Evolutionary conservation across 2,329 filamentous ascomycete genomes (phyloP).

Genomic region (Neonectria coccinea): DNA sequence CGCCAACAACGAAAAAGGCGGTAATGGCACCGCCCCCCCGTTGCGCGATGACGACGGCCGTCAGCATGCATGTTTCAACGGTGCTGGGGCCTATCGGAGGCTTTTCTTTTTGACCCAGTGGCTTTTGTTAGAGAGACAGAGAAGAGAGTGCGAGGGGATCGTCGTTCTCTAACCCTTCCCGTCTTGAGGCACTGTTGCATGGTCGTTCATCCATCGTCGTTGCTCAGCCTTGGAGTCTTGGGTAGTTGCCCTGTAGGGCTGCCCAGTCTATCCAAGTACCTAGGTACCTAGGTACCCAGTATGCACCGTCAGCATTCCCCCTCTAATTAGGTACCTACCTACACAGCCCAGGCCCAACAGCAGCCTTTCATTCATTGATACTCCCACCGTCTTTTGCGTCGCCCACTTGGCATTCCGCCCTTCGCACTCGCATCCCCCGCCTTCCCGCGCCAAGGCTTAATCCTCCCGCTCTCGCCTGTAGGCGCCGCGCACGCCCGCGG

Average conservation of each 20-base stretch:
- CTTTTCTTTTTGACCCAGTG: not conserved
- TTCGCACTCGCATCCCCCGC: not conserved
- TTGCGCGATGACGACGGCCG: not conserved
- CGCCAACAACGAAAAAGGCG: no score
- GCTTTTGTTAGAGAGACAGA: not conserved
- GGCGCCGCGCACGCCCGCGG: slow-evolving; percentile 22
- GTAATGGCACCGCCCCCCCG: not conserved
- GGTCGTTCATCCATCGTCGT: no score
- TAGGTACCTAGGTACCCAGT: no score
- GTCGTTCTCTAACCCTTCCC: not conserved
- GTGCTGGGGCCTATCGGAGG: not conserved
- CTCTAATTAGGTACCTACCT: no score
- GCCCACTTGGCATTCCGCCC: not conserved
- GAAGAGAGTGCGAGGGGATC: not conserved
- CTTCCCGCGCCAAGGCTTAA: slow-evolving; percentile 13
- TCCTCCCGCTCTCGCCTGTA: slow-evolving; percentile 15
- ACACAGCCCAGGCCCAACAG: not conserved
- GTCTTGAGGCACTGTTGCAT: not conserved
- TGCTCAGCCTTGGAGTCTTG: not conserved
- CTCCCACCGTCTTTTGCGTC: not conserved
- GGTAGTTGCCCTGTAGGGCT: no score
- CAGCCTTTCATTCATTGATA: not conserved
- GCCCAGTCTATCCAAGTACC: no score
- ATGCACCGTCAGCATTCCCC: not conserved
- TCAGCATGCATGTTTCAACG: not conserved